Conservation (phyloP, 768 basidiomycete species). For the Serpula lacrymans region DNA sequence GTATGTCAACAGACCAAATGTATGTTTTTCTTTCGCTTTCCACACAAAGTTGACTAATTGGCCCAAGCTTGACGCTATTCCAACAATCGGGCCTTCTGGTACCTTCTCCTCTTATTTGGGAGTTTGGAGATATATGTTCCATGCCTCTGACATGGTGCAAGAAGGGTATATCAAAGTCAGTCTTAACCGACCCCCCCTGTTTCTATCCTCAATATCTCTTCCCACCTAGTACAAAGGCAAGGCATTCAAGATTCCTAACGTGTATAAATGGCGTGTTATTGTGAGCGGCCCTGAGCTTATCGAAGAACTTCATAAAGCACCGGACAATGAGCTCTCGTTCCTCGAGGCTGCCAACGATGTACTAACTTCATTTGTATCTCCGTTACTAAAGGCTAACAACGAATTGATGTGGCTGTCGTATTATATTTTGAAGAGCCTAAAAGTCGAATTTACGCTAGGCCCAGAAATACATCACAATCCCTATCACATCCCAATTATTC, state of each 20-base stretch:
- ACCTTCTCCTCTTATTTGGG: conserved; percentile 25
- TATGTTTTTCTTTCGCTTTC: too few relatives aligned
- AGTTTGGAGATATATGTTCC: conserved; percentile 11
- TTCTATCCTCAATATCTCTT: background rate
- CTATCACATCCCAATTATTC: conserved; percentile 10
- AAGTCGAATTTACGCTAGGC: too few relatives aligned
- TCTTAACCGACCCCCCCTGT: background rate
- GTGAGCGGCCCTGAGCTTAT: conserved; percentile 25
- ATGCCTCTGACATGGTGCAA: conserved; percentile 20
- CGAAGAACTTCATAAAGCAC: conserved; percentile 39
- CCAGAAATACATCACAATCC: too few relatives aligned
- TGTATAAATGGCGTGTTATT: conserved; percentile 38
- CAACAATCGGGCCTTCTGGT: conserved; percentile 22
- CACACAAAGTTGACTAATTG: too few relatives aligned
- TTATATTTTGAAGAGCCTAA: too few relatives aligned
- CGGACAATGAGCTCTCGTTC: conserved; percentile 38
- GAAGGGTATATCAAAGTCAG: conserved; percentile 29
- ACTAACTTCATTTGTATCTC: conserved; percentile 9
- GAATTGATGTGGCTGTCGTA: too few relatives aligned
- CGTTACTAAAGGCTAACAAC: conserved; percentile 2
- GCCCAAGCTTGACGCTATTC: conserved; percentile 25
- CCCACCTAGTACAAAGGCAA: conserved; percentile 19
- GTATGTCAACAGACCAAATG: too few relatives aligned
- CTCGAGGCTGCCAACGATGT: conserved; percentile 30
- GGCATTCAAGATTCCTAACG: conserved; percentile 29